Base-by-base conservation (phyloP, 768 basidiomycete species). In the Krasilnikovozyma curviuscula region DNA sequence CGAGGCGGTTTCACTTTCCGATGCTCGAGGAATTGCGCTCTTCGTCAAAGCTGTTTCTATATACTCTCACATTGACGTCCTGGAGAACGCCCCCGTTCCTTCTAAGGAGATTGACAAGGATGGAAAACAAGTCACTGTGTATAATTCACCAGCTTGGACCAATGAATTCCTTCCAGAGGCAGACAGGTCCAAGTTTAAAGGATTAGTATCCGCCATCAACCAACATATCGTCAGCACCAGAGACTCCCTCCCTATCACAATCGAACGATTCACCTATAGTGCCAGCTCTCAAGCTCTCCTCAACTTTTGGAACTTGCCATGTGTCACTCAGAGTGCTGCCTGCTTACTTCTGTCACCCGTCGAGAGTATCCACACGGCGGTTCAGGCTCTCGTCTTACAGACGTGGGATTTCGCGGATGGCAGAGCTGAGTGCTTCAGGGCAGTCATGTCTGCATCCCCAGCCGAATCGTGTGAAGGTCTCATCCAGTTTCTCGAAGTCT, bases 321-420 rank as follows among this genome's bases (percentile, higher is more conserved):
- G 70, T 12, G 71, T 80, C 24, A 75, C 74, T 4, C 70, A 73
- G 55, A 67, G 76, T 39, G 63, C 79, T 37, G 73, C 79, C 50
- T 61, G 70, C 30, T 70, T 91, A 30, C 73, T 91, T 61, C 67
- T 97, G 28, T 95, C 86, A 18, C 88, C 91, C 0, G 70, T 78
- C 27, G 77, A 78, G 18, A 72, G 75, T 13, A 65, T 89, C 14
- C 81, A 82, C 56, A 67, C 70, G 37, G 76, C 80, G 10, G 81
- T 79, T 1, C 81, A 86, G 61, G 73, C 73, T 18, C 62, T 97
- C n/a, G 72, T 83, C 24, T 80, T 80, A 10, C 73, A 84, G 46
- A 81, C 85, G 0, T 89, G 81, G 57, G 82, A 91, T 55, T 82
- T 64, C 43, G 59, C 78, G n/a, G 84, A 89, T 57, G 77, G 75